phyloP scores from a whole-genome alignment of 306 rosid species.

The Lathyrus oleraceus region DNA sequence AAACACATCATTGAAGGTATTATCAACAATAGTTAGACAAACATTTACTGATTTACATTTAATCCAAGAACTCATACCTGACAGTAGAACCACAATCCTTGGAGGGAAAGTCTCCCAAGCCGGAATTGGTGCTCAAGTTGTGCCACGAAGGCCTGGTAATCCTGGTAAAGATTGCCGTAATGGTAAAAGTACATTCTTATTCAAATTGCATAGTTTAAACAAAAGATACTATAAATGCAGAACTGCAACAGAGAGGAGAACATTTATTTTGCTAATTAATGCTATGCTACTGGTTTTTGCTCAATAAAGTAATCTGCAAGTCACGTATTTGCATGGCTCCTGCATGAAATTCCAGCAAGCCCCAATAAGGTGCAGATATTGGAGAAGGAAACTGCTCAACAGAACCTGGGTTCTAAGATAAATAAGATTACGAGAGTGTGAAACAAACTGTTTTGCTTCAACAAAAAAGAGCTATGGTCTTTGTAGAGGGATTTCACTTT shows the following conservation, averaged over 20 bases:
- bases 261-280: not conserved
- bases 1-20: constrained; percentile 34
- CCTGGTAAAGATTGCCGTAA: constrained; percentile 49
- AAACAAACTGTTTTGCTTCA: not conserved
- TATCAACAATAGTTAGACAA: constrained; percentile 35
- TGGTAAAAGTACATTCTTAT: constrained; percentile 29
- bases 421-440: not conserved
- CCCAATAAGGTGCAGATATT: not conserved
- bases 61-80: constrained; percentile 60
- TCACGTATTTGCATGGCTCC: not conserved
- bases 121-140: constrained; percentile 97
- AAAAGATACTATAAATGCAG: constrained; percentile 15
- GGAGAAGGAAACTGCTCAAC: not conserved
- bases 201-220: constrained; percentile 31
- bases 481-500: not conserved
- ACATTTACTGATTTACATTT: constrained; percentile 11
- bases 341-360: not conserved
- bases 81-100: constrained; percentile 98
- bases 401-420: not conserved
- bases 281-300: constrained; percentile 24
- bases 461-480: not conserved
- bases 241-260: constrained; percentile 6
- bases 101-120: constrained; percentile 88
- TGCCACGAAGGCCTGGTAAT: constrained; percentile 97
- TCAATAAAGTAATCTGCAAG: constrained; percentile 13